phyloP scores from a whole-genome alignment of 495 filamentous ascomycete species.

The Penicillium longicatenatum region DNA sequence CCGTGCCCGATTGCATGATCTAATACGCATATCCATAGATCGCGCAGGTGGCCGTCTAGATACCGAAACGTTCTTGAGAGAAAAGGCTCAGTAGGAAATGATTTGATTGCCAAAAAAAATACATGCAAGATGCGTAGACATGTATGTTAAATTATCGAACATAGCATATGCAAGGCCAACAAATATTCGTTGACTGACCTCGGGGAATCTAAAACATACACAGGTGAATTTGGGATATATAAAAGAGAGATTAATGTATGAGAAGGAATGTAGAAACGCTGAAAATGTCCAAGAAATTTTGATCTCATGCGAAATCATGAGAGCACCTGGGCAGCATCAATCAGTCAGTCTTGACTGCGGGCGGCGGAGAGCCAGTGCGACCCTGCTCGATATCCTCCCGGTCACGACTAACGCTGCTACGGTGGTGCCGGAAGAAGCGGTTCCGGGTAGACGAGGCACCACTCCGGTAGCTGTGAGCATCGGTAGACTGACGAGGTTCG shows the following conservation, averaged over 20 bases:
- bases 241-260: not conserved
- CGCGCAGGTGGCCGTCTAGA: too few species aligned
- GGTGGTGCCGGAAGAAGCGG: slow-evolving; percentile 43
- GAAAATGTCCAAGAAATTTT: not conserved
- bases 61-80: too few species aligned
- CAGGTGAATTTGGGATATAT: not conserved
- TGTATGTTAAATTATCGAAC: too few species aligned
- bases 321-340: not conserved
- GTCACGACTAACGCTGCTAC: slow-evolving; percentile 28
- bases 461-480: slow-evolving; percentile 37
- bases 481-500: slow-evolving; percentile 34
- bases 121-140: too few species aligned
- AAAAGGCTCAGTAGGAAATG: too few species aligned
- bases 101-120: too few species aligned
- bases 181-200: not conserved
- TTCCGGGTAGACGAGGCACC: slow-evolving; percentile 35
- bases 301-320: not conserved
- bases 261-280: not conserved
- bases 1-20: too few species aligned
- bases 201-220: not conserved
- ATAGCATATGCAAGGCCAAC: too few species aligned
- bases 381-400: slow-evolving; percentile 39
- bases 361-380: slow-evolving; percentile 11
- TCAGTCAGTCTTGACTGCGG: slow-evolving; percentile 2
- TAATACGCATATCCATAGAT: too few species aligned